Conservation (phyloP, 2,329 filamentous ascomycete genomes). For the Arthrocladium fulminans region DNA sequence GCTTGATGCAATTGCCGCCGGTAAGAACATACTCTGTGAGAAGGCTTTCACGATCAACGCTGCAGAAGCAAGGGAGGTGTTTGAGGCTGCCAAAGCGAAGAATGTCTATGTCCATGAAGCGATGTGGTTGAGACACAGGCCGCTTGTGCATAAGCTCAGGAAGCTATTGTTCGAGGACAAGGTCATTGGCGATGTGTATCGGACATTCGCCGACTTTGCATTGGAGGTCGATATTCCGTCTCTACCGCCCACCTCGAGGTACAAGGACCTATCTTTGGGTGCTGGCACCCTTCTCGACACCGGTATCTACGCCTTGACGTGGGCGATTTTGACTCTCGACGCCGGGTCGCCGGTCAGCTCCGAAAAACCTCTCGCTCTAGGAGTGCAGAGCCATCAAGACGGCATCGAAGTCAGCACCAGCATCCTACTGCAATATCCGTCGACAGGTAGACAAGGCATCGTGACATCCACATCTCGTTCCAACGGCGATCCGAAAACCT, state of each 20-base stretch:
- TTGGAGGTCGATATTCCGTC: conserved; percentile 13
- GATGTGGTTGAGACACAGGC: conserved; percentile 75
- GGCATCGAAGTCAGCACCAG: conserved; percentile 29
- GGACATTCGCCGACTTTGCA: conserved; percentile 47
- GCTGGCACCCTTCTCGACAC: conserved; percentile 72
- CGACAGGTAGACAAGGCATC: conserved; percentile 35
- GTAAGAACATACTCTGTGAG: conserved; percentile 83
- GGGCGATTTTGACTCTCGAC: conserved; percentile 85
- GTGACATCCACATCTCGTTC: conserved; percentile 32
- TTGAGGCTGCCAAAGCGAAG: conserved; percentile 63
- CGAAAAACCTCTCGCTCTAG: conserved; percentile 57
- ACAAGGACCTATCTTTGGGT: conserved; percentile 74
- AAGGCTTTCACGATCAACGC: conserved; percentile 84
- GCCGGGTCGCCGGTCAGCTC: conserved; percentile 53
- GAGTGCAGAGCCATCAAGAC: conserved; percentile 36
- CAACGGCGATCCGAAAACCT: conserved; percentile 3
- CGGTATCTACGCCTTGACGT: conserved; percentile 80
- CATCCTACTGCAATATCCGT: conserved; percentile 34
- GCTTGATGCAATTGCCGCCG: conserved; percentile 69
- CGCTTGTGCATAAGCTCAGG: conserved; percentile 61
- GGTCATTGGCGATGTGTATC: conserved; percentile 45
- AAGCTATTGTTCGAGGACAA: conserved; percentile 42
- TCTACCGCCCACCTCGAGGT: conserved; percentile 11
- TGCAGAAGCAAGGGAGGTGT: conserved; percentile 62
- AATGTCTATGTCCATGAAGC: conserved; percentile 66